Base-by-base conservation (phyloP, 2,329 filamentous ascomycete species). In the Achaetomium macrosporum region DNA sequence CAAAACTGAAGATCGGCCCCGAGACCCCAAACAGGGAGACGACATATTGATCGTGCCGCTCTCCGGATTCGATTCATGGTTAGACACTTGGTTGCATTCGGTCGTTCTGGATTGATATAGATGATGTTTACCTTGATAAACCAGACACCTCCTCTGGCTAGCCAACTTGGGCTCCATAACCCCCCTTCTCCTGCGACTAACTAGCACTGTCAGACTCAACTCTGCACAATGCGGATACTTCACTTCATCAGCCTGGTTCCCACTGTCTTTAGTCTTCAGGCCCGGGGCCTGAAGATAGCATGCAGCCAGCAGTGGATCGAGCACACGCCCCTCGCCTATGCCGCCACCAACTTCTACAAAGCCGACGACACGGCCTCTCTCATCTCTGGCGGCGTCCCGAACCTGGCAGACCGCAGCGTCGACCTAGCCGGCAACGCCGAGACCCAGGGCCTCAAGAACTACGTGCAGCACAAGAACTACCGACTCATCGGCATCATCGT, bases 361-460 rank as follows among this genome's bases (percentile, higher is more conserved):
- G 33, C 11, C 33, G 48, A 4, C 25, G 56, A 49, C 40, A 44
- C 59, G 0, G 55, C 56, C 15, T 51, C 57, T n/a, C 33, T 68
- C 44, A 54, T 64, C 19, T 63, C 59, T 42, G 68, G 67, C 35
- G 68, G 68, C 19, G 64, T 69, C 11, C 57, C 64, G n/a, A 65
- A 57, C 50, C 61, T 69, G 9, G 19, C 20, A 29, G 61, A 63
- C 47, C 41, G 48, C 30, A 60, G 47, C 36, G 54, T 68, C 41
- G 67, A 69, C 53, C 60, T 69, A 1, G 68, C 62, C 13, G 62
- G 59, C 43, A 69, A 69, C 52, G 65, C 67, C 37, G 67, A 69
- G 53, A 69, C 67, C 2, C 67, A 69, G 49, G 65, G 64, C 3
- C 65, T 69, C 12, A 60, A 61, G 7, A 63, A 67, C 42, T 69